Evolutionary conservation across 768 basidiomycete species (phyloP), one percentile per base, ranked within the genome.

Genomic region (Butyriboletus loyo): DNA sequence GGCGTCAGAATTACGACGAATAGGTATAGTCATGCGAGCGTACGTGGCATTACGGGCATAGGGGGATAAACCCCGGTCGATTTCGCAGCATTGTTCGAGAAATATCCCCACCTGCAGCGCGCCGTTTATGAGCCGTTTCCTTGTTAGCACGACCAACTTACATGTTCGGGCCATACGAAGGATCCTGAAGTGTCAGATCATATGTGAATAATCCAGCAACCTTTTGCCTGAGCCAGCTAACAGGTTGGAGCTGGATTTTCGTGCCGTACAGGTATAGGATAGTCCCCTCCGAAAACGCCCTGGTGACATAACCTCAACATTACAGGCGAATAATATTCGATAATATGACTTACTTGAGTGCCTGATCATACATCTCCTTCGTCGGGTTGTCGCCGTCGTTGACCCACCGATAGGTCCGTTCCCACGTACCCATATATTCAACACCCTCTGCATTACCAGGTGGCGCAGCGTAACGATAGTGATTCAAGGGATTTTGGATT

Each of bases 111-210:
- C 59, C 59, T 60, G 37, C 39, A 39, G 7, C 10, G 31, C 0
- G 10, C 14, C 1, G 7, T 19, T 21, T 14, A 30, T 35, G 11
- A 43, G 34, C 24, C 4, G 5, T 6, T 22, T 35, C 22, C 25
- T 14, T 11, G 0, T 7, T 6, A 15, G 2, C 3, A 4, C 3
- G 24, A 44, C 1, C 3, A 32, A 50, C 61, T 36, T 42, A 62
- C 61, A 62, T 41, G 49, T 62, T 62, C 1, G 57, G 46, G 8
- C 49, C 52, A 7, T 63, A 62, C 15, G 46, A 49, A 8, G 57
- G 36, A 11, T 59, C 53, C 1, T 19, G 0, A 1, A 49, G 42
- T 2, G 57, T 59, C 25, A 62, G 35, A 35, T 59, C 53, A 19
- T 59, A 63, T 3, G 51, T 52, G 21, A 62, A 62, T 7, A 62